Conservation (phyloP, 352 stramenopile genomes). For the Globisporangium nagaii region DNA sequence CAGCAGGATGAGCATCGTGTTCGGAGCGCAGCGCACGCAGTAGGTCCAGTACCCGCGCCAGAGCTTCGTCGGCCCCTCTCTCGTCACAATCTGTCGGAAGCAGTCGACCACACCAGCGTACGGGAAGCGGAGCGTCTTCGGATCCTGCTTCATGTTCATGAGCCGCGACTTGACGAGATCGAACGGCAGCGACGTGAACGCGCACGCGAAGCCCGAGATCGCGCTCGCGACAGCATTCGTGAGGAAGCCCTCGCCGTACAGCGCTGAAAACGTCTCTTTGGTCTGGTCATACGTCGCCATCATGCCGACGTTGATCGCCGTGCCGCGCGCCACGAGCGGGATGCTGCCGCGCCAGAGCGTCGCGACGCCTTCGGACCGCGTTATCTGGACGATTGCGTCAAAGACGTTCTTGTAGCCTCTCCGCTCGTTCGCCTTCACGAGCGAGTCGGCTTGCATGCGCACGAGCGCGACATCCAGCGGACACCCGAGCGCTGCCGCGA, state of each 20-base stretch:
- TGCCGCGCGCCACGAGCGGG: constrained; percentile 92
- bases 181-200: constrained; percentile 97
- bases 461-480: constrained; percentile 99
- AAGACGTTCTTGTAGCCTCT: constrained; percentile 99
- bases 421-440: constrained; percentile 84
- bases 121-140: constrained; percentile 84
- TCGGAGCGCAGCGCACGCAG: constrained; percentile 96
- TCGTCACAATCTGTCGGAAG: constrained; percentile 91
- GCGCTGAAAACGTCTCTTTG: constrained; percentile 83
- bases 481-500: constrained; percentile 95
- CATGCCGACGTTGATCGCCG: constrained; percentile 99
- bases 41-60: constrained; percentile 98
- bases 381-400: constrained; percentile 91
- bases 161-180: constrained; percentile 98
- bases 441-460: constrained; percentile 95
- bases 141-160: constrained; percentile 95
- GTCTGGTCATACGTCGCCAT: constrained; percentile 99
- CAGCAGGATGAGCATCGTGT: constrained; percentile 99
- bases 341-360: constrained; percentile 89
- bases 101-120: constrained; percentile 95
- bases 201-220: constrained; percentile 96
- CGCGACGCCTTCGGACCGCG: constrained; percentile 74
- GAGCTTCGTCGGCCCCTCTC: constrained; percentile 93
- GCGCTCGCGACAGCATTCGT: constrained; percentile 92
- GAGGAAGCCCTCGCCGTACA: constrained; percentile 56